phyloP scores from a whole-genome alignment of 805 yeast genomes.

The Yamadazyma phyllophila region DNA sequence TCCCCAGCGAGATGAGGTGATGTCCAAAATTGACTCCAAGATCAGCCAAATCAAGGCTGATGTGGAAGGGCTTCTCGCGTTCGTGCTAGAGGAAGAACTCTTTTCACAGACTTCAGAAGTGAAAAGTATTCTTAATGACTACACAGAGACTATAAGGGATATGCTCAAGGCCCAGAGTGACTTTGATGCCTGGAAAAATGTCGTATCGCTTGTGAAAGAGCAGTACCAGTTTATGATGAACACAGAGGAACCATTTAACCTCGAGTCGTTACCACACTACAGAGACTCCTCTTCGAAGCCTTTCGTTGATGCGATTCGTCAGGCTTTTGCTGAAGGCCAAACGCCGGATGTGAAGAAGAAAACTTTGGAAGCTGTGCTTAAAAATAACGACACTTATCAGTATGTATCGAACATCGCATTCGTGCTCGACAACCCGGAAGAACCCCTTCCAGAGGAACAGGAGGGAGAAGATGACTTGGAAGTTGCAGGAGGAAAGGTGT shows the following conservation, averaged over 20 bases:
- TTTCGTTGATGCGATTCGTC: neutral
- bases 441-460: constrained; percentile 52
- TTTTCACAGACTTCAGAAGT: neutral
- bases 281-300: neutral
- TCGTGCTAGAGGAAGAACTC: constrained; percentile 9
- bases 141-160: neutral
- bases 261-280: constrained; percentile 5
- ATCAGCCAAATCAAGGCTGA: constrained; percentile 17
- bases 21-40: constrained; percentile 11
- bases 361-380: neutral
- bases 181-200: constrained; percentile 2
- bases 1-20: constrained; percentile 8
- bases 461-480: constrained; percentile 55
- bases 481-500: constrained; percentile 69
- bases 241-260: constrained; percentile 6
- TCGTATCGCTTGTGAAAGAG: neutral
- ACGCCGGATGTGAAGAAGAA: neutral
- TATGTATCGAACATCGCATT: constrained; percentile 43
- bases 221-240: constrained; percentile 5
- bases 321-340: too few relatives aligned
- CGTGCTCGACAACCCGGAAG: constrained; percentile 57
- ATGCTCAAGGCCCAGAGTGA: neutral
- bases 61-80: constrained; percentile 10
- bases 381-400: constrained; percentile 15
- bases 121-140: neutral